Conservation (phyloP, 495 filamentous ascomycete genomes). For the Bathelium albidoporum region DNA sequence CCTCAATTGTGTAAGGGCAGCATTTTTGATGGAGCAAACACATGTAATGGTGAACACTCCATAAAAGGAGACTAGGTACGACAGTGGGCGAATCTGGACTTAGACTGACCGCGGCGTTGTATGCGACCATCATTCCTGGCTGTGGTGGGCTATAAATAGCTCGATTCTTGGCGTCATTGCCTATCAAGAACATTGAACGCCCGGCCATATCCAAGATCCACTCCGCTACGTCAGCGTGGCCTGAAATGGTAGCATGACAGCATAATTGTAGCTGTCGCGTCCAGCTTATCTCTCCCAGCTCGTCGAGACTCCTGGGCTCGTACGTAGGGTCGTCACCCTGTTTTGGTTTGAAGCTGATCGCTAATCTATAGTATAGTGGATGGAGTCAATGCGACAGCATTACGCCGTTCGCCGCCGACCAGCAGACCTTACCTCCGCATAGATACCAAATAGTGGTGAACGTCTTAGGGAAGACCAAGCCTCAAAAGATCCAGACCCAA, state of each 20-base stretch:
- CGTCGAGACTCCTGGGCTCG: neutral
- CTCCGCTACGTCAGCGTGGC: neutral
- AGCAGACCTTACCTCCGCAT: neutral
- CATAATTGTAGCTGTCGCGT: neutral
- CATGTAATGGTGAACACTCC: constrained; percentile 1
- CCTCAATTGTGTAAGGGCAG: neutral
- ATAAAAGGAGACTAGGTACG: neutral
- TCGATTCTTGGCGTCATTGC: neutral
- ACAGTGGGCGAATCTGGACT: neutral
- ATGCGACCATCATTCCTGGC: neutral
- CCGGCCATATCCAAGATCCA: neutral
- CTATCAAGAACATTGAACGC: neutral
- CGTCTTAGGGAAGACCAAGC: neutral
- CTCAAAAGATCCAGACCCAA: constrained; percentile 2
- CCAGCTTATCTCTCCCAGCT: neutral
- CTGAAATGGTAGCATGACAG: neutral
- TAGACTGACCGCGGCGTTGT: neutral
- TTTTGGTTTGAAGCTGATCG: neutral
- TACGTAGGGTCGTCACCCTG: neutral
- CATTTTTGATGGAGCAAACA: neutral
- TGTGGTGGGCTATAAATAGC: neutral
- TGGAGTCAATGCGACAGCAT: neutral
- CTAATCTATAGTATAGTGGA: neutral
- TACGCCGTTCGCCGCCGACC: neutral
- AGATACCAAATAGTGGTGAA: neutral